Evolutionary conservation across 352 stramenopile genomes (phyloP).

Genomic region (Phytophthora tubulina): DNA sequence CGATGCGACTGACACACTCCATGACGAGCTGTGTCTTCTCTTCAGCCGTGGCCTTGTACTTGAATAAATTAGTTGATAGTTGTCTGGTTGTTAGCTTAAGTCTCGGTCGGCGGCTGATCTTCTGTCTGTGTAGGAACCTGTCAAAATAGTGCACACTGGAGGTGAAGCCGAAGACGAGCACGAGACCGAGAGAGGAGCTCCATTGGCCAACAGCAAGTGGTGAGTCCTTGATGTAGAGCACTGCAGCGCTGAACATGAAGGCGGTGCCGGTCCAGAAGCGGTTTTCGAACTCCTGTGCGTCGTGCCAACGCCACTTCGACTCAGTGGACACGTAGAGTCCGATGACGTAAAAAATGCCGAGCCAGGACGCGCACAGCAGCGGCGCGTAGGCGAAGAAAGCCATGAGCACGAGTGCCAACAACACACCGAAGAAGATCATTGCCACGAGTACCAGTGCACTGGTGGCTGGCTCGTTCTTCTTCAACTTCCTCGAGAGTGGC

Average conservation of each 20-base stretch:
- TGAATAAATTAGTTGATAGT: conserved; percentile 77
- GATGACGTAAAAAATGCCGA: conserved; percentile 85
- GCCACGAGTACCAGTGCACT: conserved; percentile 76
- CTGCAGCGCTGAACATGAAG: conserved; percentile 91
- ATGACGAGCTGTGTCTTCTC: conserved; percentile 83
- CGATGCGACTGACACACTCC: conserved; percentile 77
- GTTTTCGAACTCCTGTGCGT: conserved; percentile 97
- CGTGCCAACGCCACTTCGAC: conserved; percentile 87
- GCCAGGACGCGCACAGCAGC: conserved; percentile 79
- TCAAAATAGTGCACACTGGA: conserved; percentile 83
- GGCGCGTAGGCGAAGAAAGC: conserved; percentile 86
- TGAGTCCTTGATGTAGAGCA: conserved; percentile 95
- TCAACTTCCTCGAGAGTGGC: conserved; percentile 13
- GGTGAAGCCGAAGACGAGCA: conserved; percentile 85
- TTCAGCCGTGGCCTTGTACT: conserved; percentile 83
- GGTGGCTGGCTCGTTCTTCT: conserved; percentile 51
- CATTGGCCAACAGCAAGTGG: conserved; percentile 82
- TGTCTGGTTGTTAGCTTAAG: conserved; percentile 54
- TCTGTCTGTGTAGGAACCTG: conserved; percentile 75
- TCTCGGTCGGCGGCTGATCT: conserved; percentile 68
- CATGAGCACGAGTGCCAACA: conserved; percentile 74
- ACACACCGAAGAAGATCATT: conserved; percentile 71
- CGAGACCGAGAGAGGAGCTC: conserved; percentile 73
- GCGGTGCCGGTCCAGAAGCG: conserved; percentile 97
- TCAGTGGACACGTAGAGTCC: conserved; percentile 84